Evolutionary conservation across 208 protist genomes (phyloP).

Genomic region (Crithidia bombi): DNA sequence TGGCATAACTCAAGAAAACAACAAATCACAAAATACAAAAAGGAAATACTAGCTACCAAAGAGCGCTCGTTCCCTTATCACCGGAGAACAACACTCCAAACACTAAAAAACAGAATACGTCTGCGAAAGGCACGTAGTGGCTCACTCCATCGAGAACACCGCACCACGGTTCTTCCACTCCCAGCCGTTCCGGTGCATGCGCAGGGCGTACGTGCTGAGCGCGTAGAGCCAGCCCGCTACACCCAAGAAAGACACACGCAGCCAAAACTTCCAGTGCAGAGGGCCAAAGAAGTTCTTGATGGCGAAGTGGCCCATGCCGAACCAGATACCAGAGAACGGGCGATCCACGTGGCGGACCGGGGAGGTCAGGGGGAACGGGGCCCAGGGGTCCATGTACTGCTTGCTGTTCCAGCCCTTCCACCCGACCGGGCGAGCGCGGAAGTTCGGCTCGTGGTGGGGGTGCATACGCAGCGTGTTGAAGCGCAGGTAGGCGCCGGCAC

Average conservation of each 20-base stretch:
- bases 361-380: slow-evolving; percentile 67
- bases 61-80: too few relatives aligned
- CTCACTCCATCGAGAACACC: slow-evolving; percentile 84
- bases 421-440: slow-evolving; percentile 68
- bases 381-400: slow-evolving; percentile 72
- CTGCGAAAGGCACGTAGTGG: not conserved
- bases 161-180: slow-evolving; percentile 90
- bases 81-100: too few relatives aligned
- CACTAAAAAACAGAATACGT: slow-evolving; percentile 11
- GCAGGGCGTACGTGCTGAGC: slow-evolving; percentile 60
- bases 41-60: too few relatives aligned
- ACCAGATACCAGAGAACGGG: slow-evolving; percentile 66
- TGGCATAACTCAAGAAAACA: too few relatives aligned
- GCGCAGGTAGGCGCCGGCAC: slow-evolving; percentile 72
- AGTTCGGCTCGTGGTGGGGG: slow-evolving; percentile 79
- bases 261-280: slow-evolving; percentile 70
- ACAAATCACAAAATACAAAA: too few relatives aligned
- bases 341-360: slow-evolving; percentile 76
- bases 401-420: slow-evolving; percentile 84
- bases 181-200: slow-evolving; percentile 88
- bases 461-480: slow-evolving; percentile 80
- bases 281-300: slow-evolving; percentile 82
- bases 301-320: slow-evolving; percentile 84
- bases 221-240: slow-evolving; percentile 47
- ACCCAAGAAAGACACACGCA: slow-evolving; percentile 65